Conservation (phyloP, 306 rosid species). For the Betula pendula region DNA sequence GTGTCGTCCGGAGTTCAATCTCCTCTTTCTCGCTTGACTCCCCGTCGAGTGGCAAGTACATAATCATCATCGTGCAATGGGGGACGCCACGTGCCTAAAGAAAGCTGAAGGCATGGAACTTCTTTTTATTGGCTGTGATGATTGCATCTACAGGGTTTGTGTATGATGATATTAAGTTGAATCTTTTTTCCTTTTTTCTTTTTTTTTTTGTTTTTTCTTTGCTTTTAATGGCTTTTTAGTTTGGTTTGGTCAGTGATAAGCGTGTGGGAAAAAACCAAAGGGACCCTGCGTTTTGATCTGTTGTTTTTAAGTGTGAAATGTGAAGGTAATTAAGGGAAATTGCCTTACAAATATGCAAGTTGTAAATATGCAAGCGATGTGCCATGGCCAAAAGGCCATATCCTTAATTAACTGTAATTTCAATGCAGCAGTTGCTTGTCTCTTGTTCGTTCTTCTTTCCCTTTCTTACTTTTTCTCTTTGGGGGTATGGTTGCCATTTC, state of each 20-base stretch:
- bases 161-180: neutral
- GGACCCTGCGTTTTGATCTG: conserved; percentile 1
- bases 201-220: no score
- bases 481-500: conserved; percentile 8
- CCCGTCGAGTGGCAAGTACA: conserved; percentile 45
- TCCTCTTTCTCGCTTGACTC: conserved; percentile 45
- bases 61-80: neutral
- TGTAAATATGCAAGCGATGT: neutral
- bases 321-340: neutral
- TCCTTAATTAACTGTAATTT: conserved; percentile 1
- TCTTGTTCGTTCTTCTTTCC: neutral
- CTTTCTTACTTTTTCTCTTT: neutral
- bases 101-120: conserved; percentile 16
- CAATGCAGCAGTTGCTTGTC: neutral
- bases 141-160: neutral
- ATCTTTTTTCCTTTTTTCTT: neutral
- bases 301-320: neutral
- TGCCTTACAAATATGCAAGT: neutral
- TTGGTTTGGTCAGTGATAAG: neutral
- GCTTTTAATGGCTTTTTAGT: neutral
- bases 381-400: neutral
- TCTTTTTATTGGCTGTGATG: neutral
- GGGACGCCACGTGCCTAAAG: conserved; percentile 14
- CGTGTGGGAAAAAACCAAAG: conserved; percentile 4
- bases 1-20: conserved; percentile 61